Evolutionary conservation across 2,329 filamentous ascomycete species (phyloP).

Genomic region (Cytospora mali): DNA sequence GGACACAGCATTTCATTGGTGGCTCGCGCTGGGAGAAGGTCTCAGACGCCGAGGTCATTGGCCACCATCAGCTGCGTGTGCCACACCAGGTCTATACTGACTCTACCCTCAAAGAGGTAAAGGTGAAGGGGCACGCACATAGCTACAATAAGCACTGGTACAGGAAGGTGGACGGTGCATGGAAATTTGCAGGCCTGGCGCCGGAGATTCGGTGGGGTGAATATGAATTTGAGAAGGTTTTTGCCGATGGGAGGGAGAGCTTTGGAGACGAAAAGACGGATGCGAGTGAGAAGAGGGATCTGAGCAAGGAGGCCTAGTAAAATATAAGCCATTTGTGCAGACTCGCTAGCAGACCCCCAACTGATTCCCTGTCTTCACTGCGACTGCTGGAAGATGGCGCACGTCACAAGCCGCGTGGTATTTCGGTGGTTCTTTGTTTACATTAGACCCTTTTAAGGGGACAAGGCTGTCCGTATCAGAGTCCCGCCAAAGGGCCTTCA

Average conservation of each 20-base stretch:
- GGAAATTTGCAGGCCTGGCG: conserved; percentile 62
- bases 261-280: conserved; percentile 36
- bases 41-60: conserved; percentile 60
- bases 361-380: not conserved
- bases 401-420: no score
- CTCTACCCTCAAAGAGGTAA: conserved; percentile 48
- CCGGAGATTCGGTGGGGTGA: conserved; percentile 61
- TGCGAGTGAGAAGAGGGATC: conserved; percentile 22
- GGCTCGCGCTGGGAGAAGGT: conserved; percentile 60
- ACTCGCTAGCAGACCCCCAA: not conserved
- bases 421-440: no score
- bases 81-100: conserved; percentile 64
- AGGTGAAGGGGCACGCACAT: conserved; percentile 63
- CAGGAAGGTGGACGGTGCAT: conserved; percentile 58
- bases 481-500: not conserved
- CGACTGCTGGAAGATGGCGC: no score
- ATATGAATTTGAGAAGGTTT: conserved; percentile 60
- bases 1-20: conserved; percentile 68
- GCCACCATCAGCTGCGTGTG: conserved; percentile 64
- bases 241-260: conserved; percentile 44
- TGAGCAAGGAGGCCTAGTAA: conserved; percentile 4
- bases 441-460: no score
- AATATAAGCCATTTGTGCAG: conserved; percentile 14
- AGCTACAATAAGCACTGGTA: conserved; percentile 61
- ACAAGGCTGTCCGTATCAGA: no score